Evolutionary conservation across 257 asterid species (phyloP), one percentile per base, ranked within the genome.

Genomic region (Henckelia pumila): DNA sequence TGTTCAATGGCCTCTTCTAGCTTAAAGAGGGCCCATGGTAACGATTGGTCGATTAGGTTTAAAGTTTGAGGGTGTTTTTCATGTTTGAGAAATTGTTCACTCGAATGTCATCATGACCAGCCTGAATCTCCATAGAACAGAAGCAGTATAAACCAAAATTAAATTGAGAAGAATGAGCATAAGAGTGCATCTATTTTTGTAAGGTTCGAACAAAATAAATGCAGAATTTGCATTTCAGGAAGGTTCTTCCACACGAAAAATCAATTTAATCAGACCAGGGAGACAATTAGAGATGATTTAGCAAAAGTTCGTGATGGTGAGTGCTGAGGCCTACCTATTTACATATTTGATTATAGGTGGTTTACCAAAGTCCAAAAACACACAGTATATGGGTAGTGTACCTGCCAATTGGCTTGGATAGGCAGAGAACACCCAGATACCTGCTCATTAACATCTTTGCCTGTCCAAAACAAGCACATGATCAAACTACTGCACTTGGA

Each of bases 371-470:
- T 32, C n/a, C 44, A 24, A 17, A 35, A 21, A 21, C 6, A 55
- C 30, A 62, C 20, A 28, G 5, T 37, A 40, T 61, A 25, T 33
- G 52, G 6, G 35, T 26, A 5, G 71, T n/a, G 63, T 69, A 77
- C 90, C 85, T 85, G 92, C 92, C 82, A 84, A 76, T 75, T 81
- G 69, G 72, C 73, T 74, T 75, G 89, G 72, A 63, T 76, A 61
- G 81, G 79, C 68, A 78, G 63, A 67, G 83, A 65, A 74, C 53
- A 61, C 78, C 77, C 80, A 66, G 82, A 40, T 56, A 73, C 87
- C 62, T 73, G 92, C 67, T 77, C 82, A 68, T 74, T 64, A 61
- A 79, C 77, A 76, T 74, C 73, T 71, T 79, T 87, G 65, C 89
- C 98, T 92, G 87, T 73, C 71, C 57, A 75, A 72, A 66, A 70